Evolutionary conservation across 2,329 filamentous ascomycete genomes (phyloP).

Genomic region (Mycosphaerella sp.): DNA sequence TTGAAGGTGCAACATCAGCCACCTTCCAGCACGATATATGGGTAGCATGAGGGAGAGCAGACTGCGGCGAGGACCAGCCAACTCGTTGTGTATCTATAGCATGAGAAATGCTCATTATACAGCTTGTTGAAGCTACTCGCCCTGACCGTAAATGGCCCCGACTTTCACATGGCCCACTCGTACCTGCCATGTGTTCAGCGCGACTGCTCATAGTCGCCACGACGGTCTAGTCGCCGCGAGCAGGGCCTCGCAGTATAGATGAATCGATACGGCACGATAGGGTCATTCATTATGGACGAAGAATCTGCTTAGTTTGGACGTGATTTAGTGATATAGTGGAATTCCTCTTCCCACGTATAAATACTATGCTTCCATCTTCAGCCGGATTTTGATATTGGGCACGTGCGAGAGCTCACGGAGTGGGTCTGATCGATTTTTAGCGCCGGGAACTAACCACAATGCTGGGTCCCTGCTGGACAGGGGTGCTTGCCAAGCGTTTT

Average conservation of each 20-base stretch:
- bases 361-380: neutral
- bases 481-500: neutral
- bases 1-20: neutral
- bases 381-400: slow-evolving; percentile 6
- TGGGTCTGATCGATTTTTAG: neutral
- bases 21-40: neutral
- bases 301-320: no score
- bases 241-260: no score
- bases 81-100: neutral
- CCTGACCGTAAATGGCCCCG: neutral
- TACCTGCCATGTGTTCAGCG: neutral
- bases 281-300: neutral
- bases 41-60: neutral
- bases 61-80: no score
- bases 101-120: neutral
- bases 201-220: no score
- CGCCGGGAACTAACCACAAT: neutral
- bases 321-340: no score
- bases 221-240: no score
- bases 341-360: neutral
- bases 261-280: no score
- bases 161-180: neutral
- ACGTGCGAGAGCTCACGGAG: neutral
- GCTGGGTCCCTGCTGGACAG: neutral
- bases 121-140: neutral